Conservation (phyloP, 2,329 filamentous ascomycete genomes). For the Ophiostoma sp. region DNA sequence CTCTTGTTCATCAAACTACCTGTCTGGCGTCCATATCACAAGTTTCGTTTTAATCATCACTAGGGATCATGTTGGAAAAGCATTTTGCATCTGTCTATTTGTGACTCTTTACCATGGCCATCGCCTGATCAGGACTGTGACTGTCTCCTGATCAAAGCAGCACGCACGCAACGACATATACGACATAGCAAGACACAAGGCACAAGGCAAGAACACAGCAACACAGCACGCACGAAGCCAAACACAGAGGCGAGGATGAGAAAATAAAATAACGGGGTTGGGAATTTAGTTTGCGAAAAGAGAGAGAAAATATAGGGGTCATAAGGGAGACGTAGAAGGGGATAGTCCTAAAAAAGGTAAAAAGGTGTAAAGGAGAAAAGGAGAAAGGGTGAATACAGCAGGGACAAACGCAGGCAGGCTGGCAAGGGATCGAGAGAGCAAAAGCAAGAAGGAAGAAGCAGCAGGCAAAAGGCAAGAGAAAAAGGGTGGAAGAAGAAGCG, state of each 20-base stretch:
- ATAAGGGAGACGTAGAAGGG: not conserved
- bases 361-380: not conserved
- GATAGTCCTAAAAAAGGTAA: not conserved
- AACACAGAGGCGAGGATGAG: not conserved
- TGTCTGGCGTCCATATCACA: no score
- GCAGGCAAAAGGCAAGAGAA: not conserved
- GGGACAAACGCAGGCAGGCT: not conserved
- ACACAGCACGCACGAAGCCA: not conserved
- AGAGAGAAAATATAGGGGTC: slow-evolving; percentile 5
- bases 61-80: no score
- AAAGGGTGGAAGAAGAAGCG: not conserved
- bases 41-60: no score
- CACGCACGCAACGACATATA: no score
- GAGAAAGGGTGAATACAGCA: slow-evolving; percentile 5
- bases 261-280: slow-evolving; percentile 2
- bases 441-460: no score
- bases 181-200: no score
- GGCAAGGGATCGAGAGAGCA: not conserved
- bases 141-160: no score
- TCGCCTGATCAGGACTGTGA: no score
- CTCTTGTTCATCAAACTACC: no score
- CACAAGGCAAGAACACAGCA: no score
- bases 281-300: slow-evolving; percentile 10
- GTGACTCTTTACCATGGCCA: no score
- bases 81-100: no score